Percentiles rank a stretch among this genome's conserved stretches.
Evolutionary conservation across 1,284 basidiomycete genomes (phyloP).

Genomic region (Puccinia coronata): DNA sequence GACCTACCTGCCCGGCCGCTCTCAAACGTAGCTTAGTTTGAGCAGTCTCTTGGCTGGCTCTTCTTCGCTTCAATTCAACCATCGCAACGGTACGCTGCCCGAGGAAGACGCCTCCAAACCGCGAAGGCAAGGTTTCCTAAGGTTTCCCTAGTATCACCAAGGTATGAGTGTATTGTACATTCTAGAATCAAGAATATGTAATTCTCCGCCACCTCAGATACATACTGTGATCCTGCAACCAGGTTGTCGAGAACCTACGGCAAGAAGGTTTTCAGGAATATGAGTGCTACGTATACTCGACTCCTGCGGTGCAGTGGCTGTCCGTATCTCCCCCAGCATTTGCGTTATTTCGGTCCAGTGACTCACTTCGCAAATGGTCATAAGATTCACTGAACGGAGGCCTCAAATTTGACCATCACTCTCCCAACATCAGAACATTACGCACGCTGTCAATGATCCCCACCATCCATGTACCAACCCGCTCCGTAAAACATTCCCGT

Average conservation of each 20-base stretch:
- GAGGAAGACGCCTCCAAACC: not conserved
- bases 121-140: not conserved
- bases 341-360: too few species aligned
- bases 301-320: too few species aligned
- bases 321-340: too few species aligned
- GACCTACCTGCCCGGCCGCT: too few species aligned
- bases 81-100: not conserved
- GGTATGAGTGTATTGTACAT: not conserved
- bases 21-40: too few species aligned
- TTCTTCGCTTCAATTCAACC: not conserved
- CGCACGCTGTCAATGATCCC: too few species aligned
- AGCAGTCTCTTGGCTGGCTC: not conserved
- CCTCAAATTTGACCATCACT: too few species aligned
- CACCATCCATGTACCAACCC: too few species aligned
- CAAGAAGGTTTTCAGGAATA: not conserved
- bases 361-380: too few species aligned
- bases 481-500: too few species aligned
- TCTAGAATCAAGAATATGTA: not conserved
- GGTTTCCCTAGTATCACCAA: slow-evolving; percentile 8
- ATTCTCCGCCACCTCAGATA: not conserved
- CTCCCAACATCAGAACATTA: too few species aligned
- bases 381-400: too few species aligned
- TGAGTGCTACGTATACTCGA: not conserved
- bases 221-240: not conserved
- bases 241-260: not conserved